Conservation (phyloP, 352 stramenopile species). For the Aphanomyces stellatus region DNA sequence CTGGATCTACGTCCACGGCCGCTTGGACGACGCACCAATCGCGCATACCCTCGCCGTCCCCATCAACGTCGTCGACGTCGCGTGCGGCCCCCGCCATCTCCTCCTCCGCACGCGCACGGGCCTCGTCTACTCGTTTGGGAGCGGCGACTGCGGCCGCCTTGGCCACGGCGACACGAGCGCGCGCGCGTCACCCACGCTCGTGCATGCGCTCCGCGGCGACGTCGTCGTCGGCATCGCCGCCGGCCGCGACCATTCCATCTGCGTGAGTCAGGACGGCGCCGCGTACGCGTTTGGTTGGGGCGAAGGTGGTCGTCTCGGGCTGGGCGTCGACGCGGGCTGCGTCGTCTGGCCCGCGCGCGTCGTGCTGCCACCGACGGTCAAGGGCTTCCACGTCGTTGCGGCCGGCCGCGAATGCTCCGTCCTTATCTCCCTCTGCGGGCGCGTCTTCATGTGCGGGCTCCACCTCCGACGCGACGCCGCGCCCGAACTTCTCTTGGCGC, state of each 20-base stretch:
- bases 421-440: neutral
- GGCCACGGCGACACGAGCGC: neutral
- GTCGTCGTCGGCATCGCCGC: neutral
- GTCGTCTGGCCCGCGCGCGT: neutral
- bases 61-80: neutral
- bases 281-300: constrained; percentile 7
- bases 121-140: neutral
- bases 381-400: neutral
- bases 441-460: constrained; percentile 1
- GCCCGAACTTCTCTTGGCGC: neutral
- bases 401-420: constrained; percentile 5
- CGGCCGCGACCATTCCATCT: constrained; percentile 3
- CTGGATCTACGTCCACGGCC: neutral
- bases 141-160: constrained; percentile 7
- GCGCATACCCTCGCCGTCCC: neutral
- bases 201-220: neutral
- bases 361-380: neutral
- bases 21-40: neutral
- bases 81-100: neutral
- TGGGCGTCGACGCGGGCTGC: neutral
- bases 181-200: neutral
- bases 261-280: neutral
- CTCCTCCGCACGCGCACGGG: neutral
- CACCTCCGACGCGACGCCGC: neutral
- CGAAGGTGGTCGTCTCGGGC: constrained; percentile 6